Conservation (phyloP, 129 eudicot genomes). For the Artemisia tridentata region DNA sequence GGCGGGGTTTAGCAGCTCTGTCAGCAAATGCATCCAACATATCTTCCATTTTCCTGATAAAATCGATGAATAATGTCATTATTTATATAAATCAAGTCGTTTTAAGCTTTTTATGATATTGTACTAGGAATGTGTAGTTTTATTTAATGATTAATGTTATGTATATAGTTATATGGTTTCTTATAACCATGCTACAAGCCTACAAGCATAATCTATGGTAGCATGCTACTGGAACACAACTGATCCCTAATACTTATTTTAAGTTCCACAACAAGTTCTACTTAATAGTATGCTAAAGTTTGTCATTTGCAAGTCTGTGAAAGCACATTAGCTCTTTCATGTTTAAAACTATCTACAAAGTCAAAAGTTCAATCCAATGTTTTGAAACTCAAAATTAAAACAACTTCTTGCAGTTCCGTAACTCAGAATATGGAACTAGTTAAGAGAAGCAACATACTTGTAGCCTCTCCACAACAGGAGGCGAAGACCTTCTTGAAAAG, state of each 20-base stretch:
- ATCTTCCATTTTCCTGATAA: conserved; percentile 81
- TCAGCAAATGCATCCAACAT: conserved; percentile 87
- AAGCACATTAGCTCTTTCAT: not conserved
- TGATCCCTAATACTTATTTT: not conserved
- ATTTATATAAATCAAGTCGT: not conserved
- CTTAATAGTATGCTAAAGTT: not conserved
- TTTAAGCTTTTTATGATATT: not conserved
- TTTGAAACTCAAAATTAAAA: not conserved
- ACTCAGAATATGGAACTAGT: not conserved
- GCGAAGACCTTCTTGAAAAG: conserved; percentile 82
- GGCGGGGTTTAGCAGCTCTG: conserved; percentile 92
- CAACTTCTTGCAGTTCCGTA: not conserved
- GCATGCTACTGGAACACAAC: not conserved
- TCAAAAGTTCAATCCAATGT: not conserved
- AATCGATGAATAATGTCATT: not conserved
- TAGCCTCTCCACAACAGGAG: conserved; percentile 77
- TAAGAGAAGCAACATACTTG: conserved; percentile 47
- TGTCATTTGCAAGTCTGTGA: not conserved
- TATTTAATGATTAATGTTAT: not conserved
- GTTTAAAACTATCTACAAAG: not conserved
- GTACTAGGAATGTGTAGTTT: not conserved
- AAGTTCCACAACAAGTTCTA: not conserved
- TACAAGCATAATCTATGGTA: not conserved
- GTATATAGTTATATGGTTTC: not conserved
- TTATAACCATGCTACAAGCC: not conserved